Base-by-base conservation (phyloP, 176 grass and related monocot genomes). In the Oryza punctata region DNA sequence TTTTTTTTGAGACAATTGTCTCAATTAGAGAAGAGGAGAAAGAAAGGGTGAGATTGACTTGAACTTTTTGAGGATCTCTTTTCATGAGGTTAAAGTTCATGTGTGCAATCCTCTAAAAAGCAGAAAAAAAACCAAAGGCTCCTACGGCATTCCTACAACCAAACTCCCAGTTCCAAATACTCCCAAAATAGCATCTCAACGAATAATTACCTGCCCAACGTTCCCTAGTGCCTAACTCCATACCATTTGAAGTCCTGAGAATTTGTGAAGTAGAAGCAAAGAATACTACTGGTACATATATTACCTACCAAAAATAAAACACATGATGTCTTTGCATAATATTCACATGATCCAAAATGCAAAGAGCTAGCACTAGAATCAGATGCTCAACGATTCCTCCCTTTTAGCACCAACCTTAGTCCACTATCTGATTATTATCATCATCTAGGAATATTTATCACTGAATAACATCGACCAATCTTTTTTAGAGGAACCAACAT, bases 381-480 rank as follows among this genome's bases (percentile, higher is more conserved):
- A n/a, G 63, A 83, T 64, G 23, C 79, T 47, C 10, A 57, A 44
- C 70, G 16, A 73, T 40, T 59, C 29, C 12, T 33, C 30, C 6
- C 41, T 64, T 87, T 88, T 29, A 59, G 13, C 75, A 67, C 81
- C 67, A 73, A 73, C 80, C 68, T 80, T 50, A 50, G 80, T 78
- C 74, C 57, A 61, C n/a, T 61, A 61, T 61, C 57, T 61, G 21
- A 61, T 61, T 11, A 61, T 61, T 11, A 61, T 10, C 9, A 23
- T 23, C 54, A 61, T 61, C 57, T 61, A 61, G 2, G n/a, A 61
- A n/a, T 61, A 24, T 61, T 60, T 61, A 23, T 61, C 8, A 24
- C 8, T 61, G 57, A 61, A 73, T 30, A 57, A 73, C 67, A 72
- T 49, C 64, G n/a, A 29, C 78, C 15, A 40, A 7, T 37, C 61